These are phyloP conservation scores for Picea sitchensis DNA, from an alignment of 75 land plant genomes.

Conservation along the genomic window DNA sequence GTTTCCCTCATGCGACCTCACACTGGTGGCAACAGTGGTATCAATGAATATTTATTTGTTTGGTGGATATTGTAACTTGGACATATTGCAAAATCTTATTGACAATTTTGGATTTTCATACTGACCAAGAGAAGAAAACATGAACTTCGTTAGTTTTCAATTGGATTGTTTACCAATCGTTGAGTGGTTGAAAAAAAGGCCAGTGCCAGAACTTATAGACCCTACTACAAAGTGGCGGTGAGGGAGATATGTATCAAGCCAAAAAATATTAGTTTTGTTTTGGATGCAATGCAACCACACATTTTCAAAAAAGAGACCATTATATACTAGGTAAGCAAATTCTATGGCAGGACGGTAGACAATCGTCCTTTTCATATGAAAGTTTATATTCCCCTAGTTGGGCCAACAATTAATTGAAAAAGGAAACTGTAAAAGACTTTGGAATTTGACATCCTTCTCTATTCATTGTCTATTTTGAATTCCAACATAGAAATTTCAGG, in stretches of 20 bases:
- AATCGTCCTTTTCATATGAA: background rate
- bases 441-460: background rate
- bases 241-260: background rate
- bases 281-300: background rate
- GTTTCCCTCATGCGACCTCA: too few species aligned
- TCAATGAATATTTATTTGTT: too few species aligned
- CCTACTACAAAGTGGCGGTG: background rate
- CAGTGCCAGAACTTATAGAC: background rate
- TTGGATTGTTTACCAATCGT: background rate
- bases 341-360: too few species aligned
- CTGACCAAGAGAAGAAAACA: background rate
- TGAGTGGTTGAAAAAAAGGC: background rate
- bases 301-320: background rate
- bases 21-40: too few species aligned
- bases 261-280: background rate
- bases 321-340: background rate
- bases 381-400: too few species aligned
- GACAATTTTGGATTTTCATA: background rate
- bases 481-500: background rate
- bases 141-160: background rate
- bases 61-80: background rate
- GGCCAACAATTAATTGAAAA: background rate
- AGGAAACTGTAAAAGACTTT: background rate
- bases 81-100: background rate
- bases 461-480: conserved; percentile 2